phyloP scores from a whole-genome alignment of 202 grass and related monocot species.

The Panicum virgatum region DNA sequence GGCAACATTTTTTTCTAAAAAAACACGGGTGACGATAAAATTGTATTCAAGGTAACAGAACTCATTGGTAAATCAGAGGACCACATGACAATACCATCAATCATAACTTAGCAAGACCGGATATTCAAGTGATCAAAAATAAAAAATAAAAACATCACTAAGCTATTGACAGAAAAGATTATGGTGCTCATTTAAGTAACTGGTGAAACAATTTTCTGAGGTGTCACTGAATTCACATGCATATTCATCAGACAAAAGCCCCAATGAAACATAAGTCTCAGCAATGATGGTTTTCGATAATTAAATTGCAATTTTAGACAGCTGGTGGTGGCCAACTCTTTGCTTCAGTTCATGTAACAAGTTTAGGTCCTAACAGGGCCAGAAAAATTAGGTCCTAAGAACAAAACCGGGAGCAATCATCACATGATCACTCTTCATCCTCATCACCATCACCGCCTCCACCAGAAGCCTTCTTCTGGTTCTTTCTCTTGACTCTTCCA shows the following conservation, averaged over 20 bases:
- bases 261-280: not conserved
- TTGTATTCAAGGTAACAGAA: no score
- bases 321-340: not conserved
- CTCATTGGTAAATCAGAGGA: no score
- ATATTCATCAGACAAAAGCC: not conserved
- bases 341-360: conserved; percentile 31
- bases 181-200: not conserved
- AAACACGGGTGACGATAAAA: no score
- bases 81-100: no score
- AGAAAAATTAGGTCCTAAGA: conserved; percentile 43
- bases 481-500: conserved; percentile 80
- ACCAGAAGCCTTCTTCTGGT: conserved; percentile 57
- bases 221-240: conserved; percentile 11
- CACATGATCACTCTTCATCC: conserved; percentile 44
- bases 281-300: not conserved
- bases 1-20: no score
- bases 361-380: conserved; percentile 38
- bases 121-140: not conserved
- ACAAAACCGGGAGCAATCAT: conserved; percentile 31
- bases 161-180: not conserved
- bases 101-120: not conserved
- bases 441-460: conserved; percentile 54
- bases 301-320: conserved; percentile 24
- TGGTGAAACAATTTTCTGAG: not conserved
- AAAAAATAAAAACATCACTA: not conserved